A percentile compares a stretch with the other conserved stretches of the same genome.
phyloP scores from a whole-genome alignment of 2,329 filamentous ascomycete genomes.

The Davidsoniella virescens region DNA sequence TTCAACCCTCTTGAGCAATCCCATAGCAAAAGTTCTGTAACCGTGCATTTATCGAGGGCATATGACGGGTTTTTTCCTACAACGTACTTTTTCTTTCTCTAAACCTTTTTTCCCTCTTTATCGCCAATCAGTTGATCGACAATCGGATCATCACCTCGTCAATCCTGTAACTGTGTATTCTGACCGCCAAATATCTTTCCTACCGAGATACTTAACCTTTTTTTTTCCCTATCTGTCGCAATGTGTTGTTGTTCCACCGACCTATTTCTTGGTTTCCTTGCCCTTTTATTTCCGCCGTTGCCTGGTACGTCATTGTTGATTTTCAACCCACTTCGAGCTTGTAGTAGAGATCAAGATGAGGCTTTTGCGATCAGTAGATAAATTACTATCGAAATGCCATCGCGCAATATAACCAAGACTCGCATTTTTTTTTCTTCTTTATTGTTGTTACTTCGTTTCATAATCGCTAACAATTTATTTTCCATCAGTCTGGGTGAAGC shows the following conservation, averaged over 20 bases:
- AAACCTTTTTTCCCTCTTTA: neutral
- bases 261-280: conserved; percentile 46
- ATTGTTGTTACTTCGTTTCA: conserved; percentile 11
- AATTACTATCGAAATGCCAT: neutral
- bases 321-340: too few relatives aligned
- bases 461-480: neutral
- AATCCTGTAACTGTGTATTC: neutral
- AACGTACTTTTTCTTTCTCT: neutral
- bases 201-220: neutral
- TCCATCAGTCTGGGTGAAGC: conserved; percentile 77
- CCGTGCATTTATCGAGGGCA: neutral
- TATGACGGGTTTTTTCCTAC: neutral
- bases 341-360: too few relatives aligned
- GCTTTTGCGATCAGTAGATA: too few relatives aligned
- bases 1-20: too few relatives aligned
- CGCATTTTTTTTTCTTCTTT: conserved; percentile 7
- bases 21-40: too few relatives aligned
- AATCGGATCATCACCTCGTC: neutral
- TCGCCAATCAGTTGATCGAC: neutral
- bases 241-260: conserved; percentile 27
- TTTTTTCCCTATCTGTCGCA: neutral
- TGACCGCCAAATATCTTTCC: neutral
- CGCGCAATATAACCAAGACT: neutral
- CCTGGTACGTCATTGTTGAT: conserved; percentile 32
- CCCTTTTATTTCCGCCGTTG: conserved; percentile 49